Evolutionary conservation across 352 stramenopile species (phyloP).

Genomic region (Phytophthora megakarya): DNA sequence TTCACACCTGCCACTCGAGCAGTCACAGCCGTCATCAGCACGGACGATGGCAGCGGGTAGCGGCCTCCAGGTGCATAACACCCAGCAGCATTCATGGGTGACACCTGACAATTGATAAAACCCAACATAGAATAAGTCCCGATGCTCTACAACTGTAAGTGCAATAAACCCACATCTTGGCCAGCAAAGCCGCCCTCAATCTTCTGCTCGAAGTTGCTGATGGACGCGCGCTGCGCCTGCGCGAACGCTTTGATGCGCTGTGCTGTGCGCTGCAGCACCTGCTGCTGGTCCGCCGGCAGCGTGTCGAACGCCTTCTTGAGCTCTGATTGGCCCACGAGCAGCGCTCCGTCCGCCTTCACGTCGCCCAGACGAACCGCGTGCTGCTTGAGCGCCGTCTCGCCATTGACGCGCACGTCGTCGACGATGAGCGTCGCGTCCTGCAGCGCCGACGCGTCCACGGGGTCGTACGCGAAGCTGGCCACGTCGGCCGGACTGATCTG

Average conservation of each 20-base stretch:
- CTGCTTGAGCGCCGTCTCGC: constrained; percentile 47
- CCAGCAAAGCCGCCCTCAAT: constrained; percentile 96
- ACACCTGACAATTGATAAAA: constrained; percentile 34
- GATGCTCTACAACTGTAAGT: constrained; percentile 7
- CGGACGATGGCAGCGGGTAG: constrained; percentile 97
- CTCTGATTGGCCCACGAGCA: constrained; percentile 63
- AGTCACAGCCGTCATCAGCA: constrained; percentile 98
- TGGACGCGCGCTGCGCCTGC: constrained; percentile 90
- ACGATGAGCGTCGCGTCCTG: constrained; percentile 71
- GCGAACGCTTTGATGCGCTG: constrained; percentile 93
- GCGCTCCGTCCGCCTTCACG: constrained; percentile 42
- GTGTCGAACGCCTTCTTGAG: constrained; percentile 87
- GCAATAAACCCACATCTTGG: constrained; percentile 73
- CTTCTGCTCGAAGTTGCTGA: constrained; percentile 92
- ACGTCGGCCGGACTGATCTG: constrained; percentile 73
- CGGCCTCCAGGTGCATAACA: constrained; percentile 98
- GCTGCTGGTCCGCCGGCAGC: constrained; percentile 71
- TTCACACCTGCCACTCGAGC: constrained; percentile 93
- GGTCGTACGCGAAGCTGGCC: constrained; percentile 80
- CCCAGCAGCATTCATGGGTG: constrained; percentile 82
- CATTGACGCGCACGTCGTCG: constrained; percentile 59
- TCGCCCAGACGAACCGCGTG: constrained; percentile 77
- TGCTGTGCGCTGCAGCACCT: constrained; percentile 88
- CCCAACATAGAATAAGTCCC: neutral
- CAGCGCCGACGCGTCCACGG: constrained; percentile 69